Percentiles rank a stretch among this genome's conserved stretches.
These are phyloP conservation scores for Sarocladiaceae sp. DNA, from an alignment of 2,329 filamentous ascomycete species.

Conservation along the genomic window DNA sequence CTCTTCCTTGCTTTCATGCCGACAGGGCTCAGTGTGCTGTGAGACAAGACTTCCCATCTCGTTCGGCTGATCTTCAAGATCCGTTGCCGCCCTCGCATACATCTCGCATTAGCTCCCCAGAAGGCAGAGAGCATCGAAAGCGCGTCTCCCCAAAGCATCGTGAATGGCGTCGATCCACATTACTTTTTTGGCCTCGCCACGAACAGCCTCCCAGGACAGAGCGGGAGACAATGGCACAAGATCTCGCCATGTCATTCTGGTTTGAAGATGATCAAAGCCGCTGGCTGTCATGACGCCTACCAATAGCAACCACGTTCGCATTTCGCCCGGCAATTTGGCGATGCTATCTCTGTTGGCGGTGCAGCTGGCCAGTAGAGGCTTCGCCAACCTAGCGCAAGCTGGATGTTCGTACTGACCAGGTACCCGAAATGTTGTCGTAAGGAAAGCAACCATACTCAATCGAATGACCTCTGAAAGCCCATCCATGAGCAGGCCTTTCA, in stretches of 20 bases:
- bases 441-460: constrained; percentile 7
- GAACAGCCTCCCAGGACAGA: neutral
- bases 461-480: neutral
- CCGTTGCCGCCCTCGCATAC: no score
- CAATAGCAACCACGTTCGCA: constrained; percentile 1
- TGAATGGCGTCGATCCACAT: constrained; percentile 10
- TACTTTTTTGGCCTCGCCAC: neutral
- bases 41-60: no score
- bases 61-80: no score
- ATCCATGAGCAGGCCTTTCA: neutral
- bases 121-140: neutral
- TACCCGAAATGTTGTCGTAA: constrained; percentile 5
- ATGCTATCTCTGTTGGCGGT: neutral
- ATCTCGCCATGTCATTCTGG: neutral
- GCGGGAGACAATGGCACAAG: neutral
- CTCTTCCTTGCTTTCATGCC: no score
- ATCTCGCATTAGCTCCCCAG: no score
- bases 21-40: no score
- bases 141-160: neutral
- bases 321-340: neutral
- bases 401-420: constrained; percentile 6
- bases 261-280: neutral
- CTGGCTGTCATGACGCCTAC: neutral
- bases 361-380: neutral
- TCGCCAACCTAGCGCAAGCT: neutral